phyloP scores from a whole-genome alignment of 2,329 filamentous ascomycete species.

The Mycogone perniciosa region DNA sequence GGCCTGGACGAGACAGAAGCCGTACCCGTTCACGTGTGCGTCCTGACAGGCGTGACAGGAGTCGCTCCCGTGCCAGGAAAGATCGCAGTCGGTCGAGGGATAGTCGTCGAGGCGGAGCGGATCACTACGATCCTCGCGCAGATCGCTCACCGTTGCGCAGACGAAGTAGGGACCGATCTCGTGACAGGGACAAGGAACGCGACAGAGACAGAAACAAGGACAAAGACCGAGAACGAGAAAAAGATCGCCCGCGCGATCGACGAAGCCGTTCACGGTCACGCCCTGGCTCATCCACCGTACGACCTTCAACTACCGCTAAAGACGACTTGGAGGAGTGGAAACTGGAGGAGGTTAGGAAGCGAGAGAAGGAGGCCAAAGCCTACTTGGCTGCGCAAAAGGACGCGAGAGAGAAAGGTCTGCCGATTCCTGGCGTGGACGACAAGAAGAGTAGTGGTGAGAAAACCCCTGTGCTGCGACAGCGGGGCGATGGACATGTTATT shows the following conservation, averaged over 20 bases:
- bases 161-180: conserved; percentile 22
- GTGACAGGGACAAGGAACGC: conserved; percentile 18
- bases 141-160: conserved; percentile 20
- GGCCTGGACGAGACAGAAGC: conserved; percentile 26
- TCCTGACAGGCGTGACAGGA: conserved; percentile 27
- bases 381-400: conserved; percentile 58
- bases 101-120: conserved; percentile 15
- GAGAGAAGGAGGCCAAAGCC: conserved; percentile 58
- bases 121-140: conserved; percentile 17
- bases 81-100: conserved; percentile 20
- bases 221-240: conserved; percentile 19
- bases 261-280: conserved; percentile 41
- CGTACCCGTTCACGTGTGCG: conserved; percentile 26
- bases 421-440: conserved; percentile 52
- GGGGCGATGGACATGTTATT: conserved; percentile 22
- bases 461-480: conserved; percentile 34
- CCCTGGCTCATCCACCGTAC: conserved; percentile 29
- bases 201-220: conserved; percentile 20
- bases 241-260: conserved; percentile 27
- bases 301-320: conserved; percentile 35
- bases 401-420: conserved; percentile 52
- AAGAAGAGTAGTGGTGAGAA: conserved; percentile 40
- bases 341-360: conserved; percentile 54
- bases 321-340: conserved; percentile 53
- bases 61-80: conserved; percentile 15